phyloP scores from a whole-genome alignment of 1,139 yeast genomes.

The Saccharomyces uvarum region DNA sequence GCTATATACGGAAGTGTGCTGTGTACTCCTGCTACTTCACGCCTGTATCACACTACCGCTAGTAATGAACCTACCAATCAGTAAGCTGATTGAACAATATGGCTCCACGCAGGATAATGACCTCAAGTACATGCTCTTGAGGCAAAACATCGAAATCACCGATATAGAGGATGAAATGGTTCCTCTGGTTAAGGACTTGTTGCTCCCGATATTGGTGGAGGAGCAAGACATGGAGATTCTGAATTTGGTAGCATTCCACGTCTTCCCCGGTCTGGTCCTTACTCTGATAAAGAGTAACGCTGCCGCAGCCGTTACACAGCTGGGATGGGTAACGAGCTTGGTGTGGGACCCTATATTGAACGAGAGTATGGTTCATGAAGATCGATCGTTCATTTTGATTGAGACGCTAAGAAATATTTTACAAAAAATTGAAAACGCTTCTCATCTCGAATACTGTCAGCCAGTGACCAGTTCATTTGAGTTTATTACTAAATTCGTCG shows the following conservation, averaged over 20 bases:
- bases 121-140: constrained; percentile 22
- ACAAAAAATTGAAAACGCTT: background rate
- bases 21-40: background rate
- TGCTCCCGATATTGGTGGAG: constrained; percentile 17
- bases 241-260: constrained; percentile 15
- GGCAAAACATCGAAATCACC: constrained; percentile 11
- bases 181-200: constrained; percentile 11
- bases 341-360: background rate
- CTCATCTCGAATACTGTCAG: background rate
- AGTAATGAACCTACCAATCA: constrained; percentile 9
- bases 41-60: background rate
- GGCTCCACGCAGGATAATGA: constrained; percentile 18
- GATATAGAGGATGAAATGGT: constrained; percentile 13
- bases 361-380: background rate
- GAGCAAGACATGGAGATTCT: constrained; percentile 17
- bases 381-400: background rate
- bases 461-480: background rate
- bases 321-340: constrained; percentile 1
- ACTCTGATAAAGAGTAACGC: background rate
- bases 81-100: constrained; percentile 13
- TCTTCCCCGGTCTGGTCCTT: constrained; percentile 13
- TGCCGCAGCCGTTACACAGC: constrained; percentile 1
- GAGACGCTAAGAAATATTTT: background rate
- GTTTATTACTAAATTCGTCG: background rate
- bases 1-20: background rate